Conservation (phyloP, 2,329 filamentous ascomycete species). For the Aureobasidium sp. region DNA sequence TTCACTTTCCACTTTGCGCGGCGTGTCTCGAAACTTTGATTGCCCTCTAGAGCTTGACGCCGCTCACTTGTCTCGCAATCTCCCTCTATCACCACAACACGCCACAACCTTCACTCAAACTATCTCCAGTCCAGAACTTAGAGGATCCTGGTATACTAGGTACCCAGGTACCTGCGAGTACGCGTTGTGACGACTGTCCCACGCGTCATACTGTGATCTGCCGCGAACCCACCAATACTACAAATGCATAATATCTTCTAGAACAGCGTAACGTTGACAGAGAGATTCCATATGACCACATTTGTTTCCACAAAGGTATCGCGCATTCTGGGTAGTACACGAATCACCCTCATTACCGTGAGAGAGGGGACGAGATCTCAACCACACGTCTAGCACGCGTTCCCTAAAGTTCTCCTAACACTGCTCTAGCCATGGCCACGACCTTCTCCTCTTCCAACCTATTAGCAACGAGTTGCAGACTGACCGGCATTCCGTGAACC, state of each 20-base stretch:
- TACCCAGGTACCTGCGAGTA: background rate
- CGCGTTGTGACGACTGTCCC: background rate
- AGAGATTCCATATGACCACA: too few species aligned
- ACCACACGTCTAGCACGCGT: too few species aligned
- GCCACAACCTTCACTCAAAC: background rate
- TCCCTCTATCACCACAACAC: background rate
- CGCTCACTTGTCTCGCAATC: background rate
- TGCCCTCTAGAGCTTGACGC: background rate
- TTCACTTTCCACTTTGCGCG: background rate
- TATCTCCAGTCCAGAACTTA: background rate
- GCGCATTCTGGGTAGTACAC: too few species aligned
- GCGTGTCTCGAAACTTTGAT: constrained; percentile 17
- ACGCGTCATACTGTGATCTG: constrained; percentile 2
- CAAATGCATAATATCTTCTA: too few species aligned
- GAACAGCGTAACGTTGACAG: too few species aligned
- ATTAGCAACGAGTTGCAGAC: constrained; percentile 45
- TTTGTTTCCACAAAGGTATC: too few species aligned
- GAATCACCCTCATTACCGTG: too few species aligned
- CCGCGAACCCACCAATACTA: too few species aligned
- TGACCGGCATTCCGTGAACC: constrained; percentile 48
- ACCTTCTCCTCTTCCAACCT: constrained; percentile 49
- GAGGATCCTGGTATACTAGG: background rate
- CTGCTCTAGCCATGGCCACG: constrained; percentile 41
- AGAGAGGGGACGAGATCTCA: too few species aligned
- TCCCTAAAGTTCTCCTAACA: constrained; percentile 27